phyloP scores from a whole-genome alignment of 2,329 filamentous ascomycete genomes.

The Colletotrichum spinosum region DNA sequence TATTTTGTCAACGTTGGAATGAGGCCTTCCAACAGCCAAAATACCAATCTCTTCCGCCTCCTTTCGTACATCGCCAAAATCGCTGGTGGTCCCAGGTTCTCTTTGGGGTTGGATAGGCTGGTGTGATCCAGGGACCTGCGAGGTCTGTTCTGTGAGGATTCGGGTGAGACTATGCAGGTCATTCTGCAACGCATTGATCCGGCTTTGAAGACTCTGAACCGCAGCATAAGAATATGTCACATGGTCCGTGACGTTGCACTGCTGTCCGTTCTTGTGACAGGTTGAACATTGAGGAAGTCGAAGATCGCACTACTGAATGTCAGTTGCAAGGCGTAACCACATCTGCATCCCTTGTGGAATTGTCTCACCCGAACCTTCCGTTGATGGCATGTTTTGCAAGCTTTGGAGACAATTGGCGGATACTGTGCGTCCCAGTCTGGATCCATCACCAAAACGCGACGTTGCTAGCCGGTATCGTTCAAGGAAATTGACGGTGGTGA shows the following conservation, averaged over 20 bases:
- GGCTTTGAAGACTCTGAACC: slow-evolving; percentile 28
- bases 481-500: background rate
- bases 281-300: slow-evolving; percentile 41
- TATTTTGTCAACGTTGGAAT: slow-evolving; percentile 34
- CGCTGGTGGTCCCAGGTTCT: background rate
- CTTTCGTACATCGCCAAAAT: slow-evolving; percentile 30
- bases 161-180: slow-evolving; percentile 16
- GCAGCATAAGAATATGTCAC: slow-evolving; percentile 38
- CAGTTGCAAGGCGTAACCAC: background rate
- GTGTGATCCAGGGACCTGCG: background rate
- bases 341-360: background rate
- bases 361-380: slow-evolving; percentile 42
- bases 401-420: slow-evolving; percentile 32
- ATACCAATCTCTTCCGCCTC: slow-evolving; percentile 43
- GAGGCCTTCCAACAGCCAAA: slow-evolving; percentile 39
- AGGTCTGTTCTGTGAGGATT: background rate
- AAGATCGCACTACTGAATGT: slow-evolving; percentile 40
- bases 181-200: slow-evolving; percentile 25
- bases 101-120: no score
- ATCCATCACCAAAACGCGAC: slow-evolving; percentile 10
- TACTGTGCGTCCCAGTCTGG: slow-evolving; percentile 23
- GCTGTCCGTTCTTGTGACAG: slow-evolving; percentile 33
- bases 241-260: slow-evolving; percentile 39
- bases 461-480: background rate
- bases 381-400: slow-evolving; percentile 36